Evolutionary conservation across 2,329 filamentous ascomycete species (phyloP).

Genomic region (Pseudogymnoascus sp.): DNA sequence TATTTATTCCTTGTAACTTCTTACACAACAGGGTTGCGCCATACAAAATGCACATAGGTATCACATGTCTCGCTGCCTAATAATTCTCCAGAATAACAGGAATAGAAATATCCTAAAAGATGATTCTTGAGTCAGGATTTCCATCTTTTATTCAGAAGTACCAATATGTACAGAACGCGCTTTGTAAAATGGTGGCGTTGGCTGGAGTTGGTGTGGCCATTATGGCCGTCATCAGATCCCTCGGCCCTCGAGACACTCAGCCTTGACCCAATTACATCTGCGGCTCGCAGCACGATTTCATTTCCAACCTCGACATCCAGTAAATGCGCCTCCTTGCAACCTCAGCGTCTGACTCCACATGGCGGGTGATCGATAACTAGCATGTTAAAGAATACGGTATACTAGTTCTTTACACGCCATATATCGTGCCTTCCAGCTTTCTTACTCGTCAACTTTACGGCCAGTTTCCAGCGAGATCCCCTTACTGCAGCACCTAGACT

Average conservation of each 20-base stretch:
- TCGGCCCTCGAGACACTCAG: background rate
- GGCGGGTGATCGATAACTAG: slow-evolving; percentile 4
- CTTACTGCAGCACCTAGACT: background rate
- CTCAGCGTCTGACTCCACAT: slow-evolving; percentile 1
- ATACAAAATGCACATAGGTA: background rate
- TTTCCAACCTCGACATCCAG: slow-evolving; percentile 5
- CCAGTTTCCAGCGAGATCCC: background rate
- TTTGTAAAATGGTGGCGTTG: background rate
- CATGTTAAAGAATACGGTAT: slow-evolving; percentile 1
- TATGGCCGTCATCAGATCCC: slow-evolving; percentile 3
- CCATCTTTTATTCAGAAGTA: background rate
- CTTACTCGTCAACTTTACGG: background rate
- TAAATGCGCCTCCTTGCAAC: background rate
- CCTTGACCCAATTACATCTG: slow-evolving; percentile 6
- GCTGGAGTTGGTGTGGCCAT: background rate
- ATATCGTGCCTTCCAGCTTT: background rate
- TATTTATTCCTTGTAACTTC: background rate
- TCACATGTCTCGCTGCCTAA: background rate
- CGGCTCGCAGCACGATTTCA: slow-evolving; percentile 3
- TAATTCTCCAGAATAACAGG: background rate
- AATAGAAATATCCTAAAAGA: background rate
- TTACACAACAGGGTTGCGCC: background rate
- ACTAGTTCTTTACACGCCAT: background rate
- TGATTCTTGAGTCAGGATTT: background rate
- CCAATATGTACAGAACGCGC: background rate